Evolutionary conservation across 2,329 filamentous ascomycete genomes (phyloP).

Genomic region (Lasiodiplodia hormozganensis): DNA sequence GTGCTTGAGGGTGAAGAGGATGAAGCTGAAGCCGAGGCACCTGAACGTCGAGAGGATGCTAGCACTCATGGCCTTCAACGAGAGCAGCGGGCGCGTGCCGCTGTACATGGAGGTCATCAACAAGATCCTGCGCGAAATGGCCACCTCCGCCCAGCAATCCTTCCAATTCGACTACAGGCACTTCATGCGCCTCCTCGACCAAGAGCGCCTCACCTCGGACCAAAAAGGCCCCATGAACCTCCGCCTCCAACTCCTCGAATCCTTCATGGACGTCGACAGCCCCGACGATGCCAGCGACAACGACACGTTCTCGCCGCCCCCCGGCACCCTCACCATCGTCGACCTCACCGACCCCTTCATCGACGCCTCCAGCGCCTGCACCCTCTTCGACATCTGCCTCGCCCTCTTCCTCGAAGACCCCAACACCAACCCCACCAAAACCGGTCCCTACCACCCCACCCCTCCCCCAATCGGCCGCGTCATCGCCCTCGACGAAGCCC

Average conservation of each 20-base stretch:
- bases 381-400: conserved; percentile 75
- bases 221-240: conserved; percentile 65
- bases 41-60: conserved; percentile 62
- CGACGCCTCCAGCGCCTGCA: conserved; percentile 70
- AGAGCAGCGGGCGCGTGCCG: conserved; percentile 51
- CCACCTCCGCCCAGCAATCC: conserved; percentile 52
- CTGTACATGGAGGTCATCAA: conserved; percentile 64
- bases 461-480: conserved; percentile 56
- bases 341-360: conserved; percentile 78
- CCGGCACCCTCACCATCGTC: conserved; percentile 67
- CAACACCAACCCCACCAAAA: conserved; percentile 30
- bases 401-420: conserved; percentile 65
- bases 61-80: conserved; percentile 60
- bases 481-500: conserved; percentile 77
- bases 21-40: conserved; percentile 56
- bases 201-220: conserved; percentile 50
- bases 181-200: conserved; percentile 52
- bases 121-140: conserved; percentile 64
- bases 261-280: conserved; percentile 60
- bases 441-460: too few relatives aligned
- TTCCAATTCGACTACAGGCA: conserved; percentile 58
- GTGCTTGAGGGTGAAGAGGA: conserved; percentile 54
- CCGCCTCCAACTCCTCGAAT: conserved; percentile 68
- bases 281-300: neutral
- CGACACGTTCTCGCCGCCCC: conserved; percentile 38